These are phyloP conservation scores for Zygosaccharomyces pseudobailii DNA, from an alignment of 1,139 yeast species.

Conservation along the genomic window DNA sequence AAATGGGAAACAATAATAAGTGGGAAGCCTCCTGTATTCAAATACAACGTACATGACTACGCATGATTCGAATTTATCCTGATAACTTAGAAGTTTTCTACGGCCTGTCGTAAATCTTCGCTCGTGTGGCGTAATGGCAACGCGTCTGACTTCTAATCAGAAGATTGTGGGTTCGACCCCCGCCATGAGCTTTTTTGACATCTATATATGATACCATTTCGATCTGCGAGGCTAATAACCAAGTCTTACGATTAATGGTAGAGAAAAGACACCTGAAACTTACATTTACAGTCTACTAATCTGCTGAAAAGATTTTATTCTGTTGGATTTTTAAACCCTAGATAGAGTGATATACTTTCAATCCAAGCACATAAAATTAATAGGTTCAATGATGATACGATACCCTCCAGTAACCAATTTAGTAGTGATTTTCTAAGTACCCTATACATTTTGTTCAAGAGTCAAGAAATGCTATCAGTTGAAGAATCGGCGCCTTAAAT, in stretches of 20 bases:
- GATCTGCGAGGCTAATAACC: not conserved
- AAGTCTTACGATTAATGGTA: not conserved
- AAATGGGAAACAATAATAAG: too few species aligned
- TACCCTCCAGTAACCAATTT: slow-evolving; percentile 40
- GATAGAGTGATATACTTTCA: too few species aligned
- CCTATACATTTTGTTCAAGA: slow-evolving; percentile 29
- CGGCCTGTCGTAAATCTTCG: slow-evolving; percentile 18
- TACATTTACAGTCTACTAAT: too few species aligned
- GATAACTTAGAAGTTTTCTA: not conserved
- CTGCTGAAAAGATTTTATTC: too few species aligned
- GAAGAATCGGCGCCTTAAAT: slow-evolving; percentile 21
- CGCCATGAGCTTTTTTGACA: slow-evolving; percentile 45
- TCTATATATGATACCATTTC: not conserved
- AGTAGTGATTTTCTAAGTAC: slow-evolving; percentile 18
- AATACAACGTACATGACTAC: too few species aligned
- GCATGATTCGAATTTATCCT: too few species aligned
- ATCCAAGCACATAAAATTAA: too few species aligned
- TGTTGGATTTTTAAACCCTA: too few species aligned
- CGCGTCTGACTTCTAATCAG: slow-evolving; percentile 60
- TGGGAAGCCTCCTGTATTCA: too few species aligned
- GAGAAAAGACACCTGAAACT: too few species aligned
- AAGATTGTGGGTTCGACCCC: slow-evolving; percentile 59
- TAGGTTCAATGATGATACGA: too few species aligned
- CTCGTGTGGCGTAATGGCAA: slow-evolving; percentile 59
- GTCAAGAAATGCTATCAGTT: slow-evolving; percentile 25